These are phyloP conservation scores for Cladosporium cucumerinum DNA, from an alignment of 2,329 filamentous ascomycete genomes.

Conservation along the genomic window DNA sequence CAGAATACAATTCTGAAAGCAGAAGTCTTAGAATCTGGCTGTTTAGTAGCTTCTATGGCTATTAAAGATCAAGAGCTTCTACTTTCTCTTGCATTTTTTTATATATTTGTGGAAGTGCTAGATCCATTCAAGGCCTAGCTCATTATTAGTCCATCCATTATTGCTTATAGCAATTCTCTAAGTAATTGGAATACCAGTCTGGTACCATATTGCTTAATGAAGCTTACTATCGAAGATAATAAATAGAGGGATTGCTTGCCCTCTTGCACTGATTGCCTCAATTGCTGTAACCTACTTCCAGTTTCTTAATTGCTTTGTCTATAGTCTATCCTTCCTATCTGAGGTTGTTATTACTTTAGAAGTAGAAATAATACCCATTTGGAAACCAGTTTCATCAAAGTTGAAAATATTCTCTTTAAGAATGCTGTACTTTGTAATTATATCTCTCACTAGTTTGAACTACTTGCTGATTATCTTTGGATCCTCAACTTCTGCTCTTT, in stretches of 20 bases:
- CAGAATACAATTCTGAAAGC: constrained; percentile 3
- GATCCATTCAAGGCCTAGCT: constrained; percentile 9
- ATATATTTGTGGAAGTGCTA: constrained; percentile 11
- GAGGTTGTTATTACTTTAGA: no score
- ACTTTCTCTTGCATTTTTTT: background rate
- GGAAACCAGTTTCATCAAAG: no score
- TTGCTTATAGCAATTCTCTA: constrained; percentile 10
- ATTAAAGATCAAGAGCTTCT: constrained; percentile 10
- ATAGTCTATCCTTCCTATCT: no score
- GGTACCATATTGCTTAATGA: background rate
- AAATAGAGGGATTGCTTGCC: constrained; percentile 25
- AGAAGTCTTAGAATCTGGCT: background rate
- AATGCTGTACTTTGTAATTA: no score
- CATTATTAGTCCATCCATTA: constrained; percentile 3
- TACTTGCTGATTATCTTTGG: no score
- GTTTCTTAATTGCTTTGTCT: no score
- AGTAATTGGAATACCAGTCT: background rate
- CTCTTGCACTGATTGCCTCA: no score
- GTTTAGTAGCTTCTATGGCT: background rate
- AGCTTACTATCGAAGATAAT: constrained; percentile 27
- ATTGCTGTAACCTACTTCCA: no score
- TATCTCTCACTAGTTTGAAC: no score
- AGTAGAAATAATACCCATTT: no score
- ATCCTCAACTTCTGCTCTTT: no score
- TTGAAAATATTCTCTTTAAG: no score